Conservation (phyloP, 2,329 filamentous ascomycete genomes). For the Botrytis aclada region DNA sequence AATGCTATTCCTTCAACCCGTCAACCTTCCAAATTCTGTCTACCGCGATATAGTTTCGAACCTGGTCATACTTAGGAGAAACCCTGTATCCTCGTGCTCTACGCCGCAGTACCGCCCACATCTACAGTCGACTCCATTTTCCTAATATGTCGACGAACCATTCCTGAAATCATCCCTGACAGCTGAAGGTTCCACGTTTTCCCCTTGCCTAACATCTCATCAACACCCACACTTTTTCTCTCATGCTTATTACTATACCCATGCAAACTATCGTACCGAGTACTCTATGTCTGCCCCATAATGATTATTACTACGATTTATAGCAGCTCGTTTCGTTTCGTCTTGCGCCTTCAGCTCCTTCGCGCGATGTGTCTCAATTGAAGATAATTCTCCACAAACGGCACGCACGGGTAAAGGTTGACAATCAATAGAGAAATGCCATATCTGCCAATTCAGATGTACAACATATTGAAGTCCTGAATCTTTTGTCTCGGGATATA, state of each 20-base stretch:
- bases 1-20: background rate
- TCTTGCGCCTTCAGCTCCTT: conserved; percentile 8
- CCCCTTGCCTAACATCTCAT: background rate
- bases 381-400: conserved; percentile 13
- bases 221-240: background rate
- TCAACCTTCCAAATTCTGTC: conserved; percentile 3
- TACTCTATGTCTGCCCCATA: background rate
- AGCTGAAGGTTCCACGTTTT: conserved; percentile 18
- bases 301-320: background rate
- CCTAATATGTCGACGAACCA: background rate
- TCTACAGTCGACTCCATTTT: background rate
- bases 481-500: background rate
- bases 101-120: conserved; percentile 13
- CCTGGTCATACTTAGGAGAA: background rate
- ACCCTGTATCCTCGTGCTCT: conserved; percentile 18
- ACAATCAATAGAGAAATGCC: background rate
- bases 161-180: background rate
- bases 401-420: conserved; percentile 5
- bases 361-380: background rate
- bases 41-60: background rate
- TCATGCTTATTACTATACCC: background rate
- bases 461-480: too few species aligned
- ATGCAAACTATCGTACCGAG: background rate
- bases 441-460: background rate
- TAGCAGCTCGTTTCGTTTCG: background rate